Percentiles rank a stretch among this genome's conserved stretches.
Conservation (phyloP, 2,329 filamentous ascomycete species). For the Fusarium nodosum region DNA sequence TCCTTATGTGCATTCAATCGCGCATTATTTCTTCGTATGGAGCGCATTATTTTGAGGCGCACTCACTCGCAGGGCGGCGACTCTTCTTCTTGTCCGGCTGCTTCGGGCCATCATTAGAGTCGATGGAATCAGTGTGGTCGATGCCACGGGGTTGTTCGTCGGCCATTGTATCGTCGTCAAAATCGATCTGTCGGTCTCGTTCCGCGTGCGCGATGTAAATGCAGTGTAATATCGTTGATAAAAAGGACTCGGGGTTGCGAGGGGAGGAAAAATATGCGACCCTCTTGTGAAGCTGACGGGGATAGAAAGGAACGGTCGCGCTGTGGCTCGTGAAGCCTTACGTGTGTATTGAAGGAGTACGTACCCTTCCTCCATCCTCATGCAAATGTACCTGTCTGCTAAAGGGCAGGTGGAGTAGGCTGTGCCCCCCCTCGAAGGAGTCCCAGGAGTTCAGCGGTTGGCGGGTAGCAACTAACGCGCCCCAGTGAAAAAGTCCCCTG, state of each 20-base stretch:
- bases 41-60: conserved; percentile 45
- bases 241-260: conserved; percentile 12
- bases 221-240: conserved; percentile 36
- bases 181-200: conserved; percentile 11
- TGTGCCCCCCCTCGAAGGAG: conserved; percentile 8
- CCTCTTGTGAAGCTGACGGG: conserved; percentile 34
- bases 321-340: conserved; percentile 39
- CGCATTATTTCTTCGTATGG: neutral
- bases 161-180: conserved; percentile 59
- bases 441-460: conserved; percentile 11
- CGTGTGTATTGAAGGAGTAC: conserved; percentile 29
- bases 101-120: conserved; percentile 67
- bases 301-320: conserved; percentile 36
- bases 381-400: neutral
- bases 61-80: conserved; percentile 86
- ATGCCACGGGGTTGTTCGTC: conserved; percentile 59
- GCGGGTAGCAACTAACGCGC: conserved; percentile 4
- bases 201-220: conserved; percentile 23
- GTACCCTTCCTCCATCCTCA: conserved; percentile 15
- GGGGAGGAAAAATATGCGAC: conserved; percentile 35
- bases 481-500: conserved; percentile 8
- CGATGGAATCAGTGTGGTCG: conserved; percentile 66
- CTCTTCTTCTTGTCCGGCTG: conserved; percentile 85
- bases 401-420: conserved; percentile 7
- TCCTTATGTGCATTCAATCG: neutral